phyloP scores from a whole-genome alignment of 148 eudicot genomes.

The Camellia lanceoleosa region DNA sequence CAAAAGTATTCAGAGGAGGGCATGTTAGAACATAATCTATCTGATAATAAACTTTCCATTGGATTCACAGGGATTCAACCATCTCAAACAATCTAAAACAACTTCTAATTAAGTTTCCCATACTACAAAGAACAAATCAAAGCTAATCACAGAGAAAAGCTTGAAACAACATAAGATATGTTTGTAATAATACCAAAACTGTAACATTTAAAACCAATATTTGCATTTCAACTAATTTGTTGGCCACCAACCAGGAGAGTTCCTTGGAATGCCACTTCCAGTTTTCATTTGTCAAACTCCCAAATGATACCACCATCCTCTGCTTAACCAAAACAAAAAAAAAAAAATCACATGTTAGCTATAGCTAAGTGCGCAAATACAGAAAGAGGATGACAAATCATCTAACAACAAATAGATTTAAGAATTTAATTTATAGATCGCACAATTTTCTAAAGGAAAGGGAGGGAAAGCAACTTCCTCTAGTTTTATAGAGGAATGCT shows the following conservation, averaged over 20 bases:
- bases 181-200: background rate
- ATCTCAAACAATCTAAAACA: background rate
- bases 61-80: background rate
- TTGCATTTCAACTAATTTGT: background rate
- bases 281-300: conserved; percentile 5
- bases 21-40: background rate
- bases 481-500: background rate
- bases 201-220: background rate
- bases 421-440: background rate
- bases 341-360: background rate
- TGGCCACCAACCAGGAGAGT: background rate
- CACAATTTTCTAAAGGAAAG: background rate
- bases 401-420: background rate
- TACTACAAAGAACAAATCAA: background rate
- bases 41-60: background rate
- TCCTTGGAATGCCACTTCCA: background rate
- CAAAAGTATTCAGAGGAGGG: too few relatives aligned
- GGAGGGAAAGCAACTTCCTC: too few relatives aligned
- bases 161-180: background rate
- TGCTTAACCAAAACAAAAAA: background rate
- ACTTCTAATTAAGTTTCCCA: background rate
- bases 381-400: background rate
- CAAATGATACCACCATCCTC: conserved; percentile 8
- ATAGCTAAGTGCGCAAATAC: background rate
- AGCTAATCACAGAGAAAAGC: conserved; percentile 2